A percentile compares a stretch with the other conserved stretches of the same genome.
These are phyloP conservation scores for Teunomyces aglyptinius DNA, from an alignment of 805 yeast species.

Conservation along the genomic window DNA sequence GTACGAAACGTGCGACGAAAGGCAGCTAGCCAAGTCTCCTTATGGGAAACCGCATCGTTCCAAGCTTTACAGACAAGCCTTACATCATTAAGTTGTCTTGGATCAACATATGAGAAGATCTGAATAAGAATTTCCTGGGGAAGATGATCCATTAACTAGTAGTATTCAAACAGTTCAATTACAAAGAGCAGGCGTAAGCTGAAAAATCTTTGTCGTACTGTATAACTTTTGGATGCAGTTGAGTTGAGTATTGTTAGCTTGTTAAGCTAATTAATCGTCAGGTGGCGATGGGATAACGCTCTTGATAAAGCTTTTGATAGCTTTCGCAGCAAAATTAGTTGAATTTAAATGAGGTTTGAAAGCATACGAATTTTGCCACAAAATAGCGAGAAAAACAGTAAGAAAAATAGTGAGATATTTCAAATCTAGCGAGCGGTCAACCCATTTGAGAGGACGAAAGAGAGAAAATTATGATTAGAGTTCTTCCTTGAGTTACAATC, in stretches of 20 bases:
- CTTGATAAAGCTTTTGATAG: not conserved
- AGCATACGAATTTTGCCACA: not conserved
- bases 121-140: constrained; percentile 48
- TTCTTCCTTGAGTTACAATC: too few relatives aligned
- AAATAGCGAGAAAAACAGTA: not conserved
- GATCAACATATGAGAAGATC: constrained; percentile 47
- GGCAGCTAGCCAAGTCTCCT: constrained; percentile 47
- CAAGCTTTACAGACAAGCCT: constrained; percentile 49
- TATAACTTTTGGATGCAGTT: not conserved
- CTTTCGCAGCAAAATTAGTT: not conserved
- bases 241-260: not conserved
- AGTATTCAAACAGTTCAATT: not conserved
- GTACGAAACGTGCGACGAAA: constrained; percentile 41
- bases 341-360: not conserved
- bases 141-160: constrained; percentile 23
- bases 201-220: not conserved
- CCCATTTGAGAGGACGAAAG: too few relatives aligned
- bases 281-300: not conserved
- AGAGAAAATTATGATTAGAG: too few relatives aligned
- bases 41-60: constrained; percentile 44
- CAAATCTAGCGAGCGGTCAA: too few relatives aligned
- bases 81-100: constrained; percentile 38
- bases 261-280: not conserved
- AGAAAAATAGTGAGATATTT: not conserved
- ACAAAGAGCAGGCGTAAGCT: not conserved